A percentile compares a stretch with the other conserved stretches of the same genome.
Conservation (phyloP, 768 basidiomycete species). For the Cystoderma amianthinum region DNA sequence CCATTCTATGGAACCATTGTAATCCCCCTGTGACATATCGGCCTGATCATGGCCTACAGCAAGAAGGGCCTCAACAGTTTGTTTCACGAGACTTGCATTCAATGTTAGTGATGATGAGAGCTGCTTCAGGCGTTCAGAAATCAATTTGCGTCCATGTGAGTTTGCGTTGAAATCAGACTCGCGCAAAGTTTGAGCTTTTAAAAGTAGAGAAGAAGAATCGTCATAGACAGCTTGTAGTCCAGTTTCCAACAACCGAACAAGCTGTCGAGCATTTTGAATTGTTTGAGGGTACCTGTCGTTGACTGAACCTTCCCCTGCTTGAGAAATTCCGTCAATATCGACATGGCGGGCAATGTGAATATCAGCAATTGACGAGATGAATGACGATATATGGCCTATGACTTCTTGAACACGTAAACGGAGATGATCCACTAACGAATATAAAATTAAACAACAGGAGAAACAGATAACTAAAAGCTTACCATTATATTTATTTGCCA, state of each 20-base stretch:
- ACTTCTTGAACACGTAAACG: conserved; percentile 39
- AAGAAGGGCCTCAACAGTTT: conserved; percentile 57
- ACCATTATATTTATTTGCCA: too few relatives aligned
- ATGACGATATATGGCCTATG: conserved; percentile 47
- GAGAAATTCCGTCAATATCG: conserved; percentile 71
- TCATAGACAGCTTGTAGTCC: conserved; percentile 71
- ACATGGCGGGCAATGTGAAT: conserved; percentile 77
- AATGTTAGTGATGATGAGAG: conserved; percentile 45
- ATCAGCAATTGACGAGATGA: conserved; percentile 55
- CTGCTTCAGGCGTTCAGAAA: conserved; percentile 41
- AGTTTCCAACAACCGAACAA: conserved; percentile 66
- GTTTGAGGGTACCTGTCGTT: conserved; percentile 54
- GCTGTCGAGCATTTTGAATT: conserved; percentile 60
- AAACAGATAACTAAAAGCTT: too few relatives aligned
- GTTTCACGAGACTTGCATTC: conserved; percentile 48
- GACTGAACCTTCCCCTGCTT: conserved; percentile 34
- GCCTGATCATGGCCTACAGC: conserved; percentile 66
- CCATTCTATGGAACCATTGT: conserved; percentile 73
- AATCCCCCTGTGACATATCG: conserved; percentile 61
- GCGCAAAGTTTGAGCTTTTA: conserved; percentile 48
- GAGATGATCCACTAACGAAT: conserved; percentile 32
- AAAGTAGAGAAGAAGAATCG: conserved; percentile 53
- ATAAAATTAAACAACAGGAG: too few relatives aligned
- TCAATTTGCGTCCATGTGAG: conserved; percentile 22
- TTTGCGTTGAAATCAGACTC: conserved; percentile 24